Percentiles rank a stretch among this genome's conserved stretches.
These are phyloP conservation scores for Calonectria hongkongensis DNA, from an alignment of 2,329 filamentous ascomycete genomes.

Conservation along the genomic window DNA sequence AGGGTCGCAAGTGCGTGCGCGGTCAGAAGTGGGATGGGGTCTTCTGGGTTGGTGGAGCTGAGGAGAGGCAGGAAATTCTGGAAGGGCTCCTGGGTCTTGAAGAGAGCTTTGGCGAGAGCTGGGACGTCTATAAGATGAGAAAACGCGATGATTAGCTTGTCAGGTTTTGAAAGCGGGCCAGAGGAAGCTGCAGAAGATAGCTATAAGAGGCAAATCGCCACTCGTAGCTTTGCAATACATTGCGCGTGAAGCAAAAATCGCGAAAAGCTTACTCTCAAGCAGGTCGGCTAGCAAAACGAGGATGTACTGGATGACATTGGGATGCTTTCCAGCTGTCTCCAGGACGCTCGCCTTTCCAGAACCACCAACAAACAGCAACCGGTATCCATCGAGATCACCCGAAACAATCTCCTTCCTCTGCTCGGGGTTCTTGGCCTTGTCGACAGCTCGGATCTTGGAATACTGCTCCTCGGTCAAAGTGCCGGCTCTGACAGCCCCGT, in stretches of 20 bases:
- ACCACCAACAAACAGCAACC: conserved; percentile 85
- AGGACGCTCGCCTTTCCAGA: conserved; percentile 83
- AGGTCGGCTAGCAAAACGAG: conserved; percentile 92
- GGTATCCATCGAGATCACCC: conserved; percentile 86
- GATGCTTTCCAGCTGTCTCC: conserved; percentile 88
- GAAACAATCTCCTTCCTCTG: conserved; percentile 90
- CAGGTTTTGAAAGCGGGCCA: conserved; percentile 20
- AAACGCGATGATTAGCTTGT: conserved; percentile 45
- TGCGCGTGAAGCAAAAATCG: conserved; percentile 23
- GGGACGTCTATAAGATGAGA: conserved; percentile 80
- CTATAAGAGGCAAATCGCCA: neutral
- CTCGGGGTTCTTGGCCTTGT: conserved; percentile 92
- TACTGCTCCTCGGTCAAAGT: conserved; percentile 96
- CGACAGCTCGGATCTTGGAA: conserved; percentile 95
- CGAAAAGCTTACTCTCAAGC: conserved; percentile 80
- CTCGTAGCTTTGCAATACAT: conserved; percentile 21
- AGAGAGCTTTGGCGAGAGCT: conserved; percentile 83
- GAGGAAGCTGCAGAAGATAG: conserved; percentile 38
- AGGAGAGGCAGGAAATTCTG: conserved; percentile 89
- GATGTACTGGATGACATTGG: conserved; percentile 96
- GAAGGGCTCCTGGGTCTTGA: conserved; percentile 86
- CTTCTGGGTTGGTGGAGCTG: conserved; percentile 83
- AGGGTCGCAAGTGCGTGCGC: conserved; percentile 90
- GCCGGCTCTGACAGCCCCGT: conserved; percentile 93
- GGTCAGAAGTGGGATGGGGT: conserved; percentile 91